Evolutionary conservation across 2,329 filamentous ascomycete genomes (phyloP), one percentile per base, ranked within the genome.

Genomic region (Pestalotiopsis sp.): DNA sequence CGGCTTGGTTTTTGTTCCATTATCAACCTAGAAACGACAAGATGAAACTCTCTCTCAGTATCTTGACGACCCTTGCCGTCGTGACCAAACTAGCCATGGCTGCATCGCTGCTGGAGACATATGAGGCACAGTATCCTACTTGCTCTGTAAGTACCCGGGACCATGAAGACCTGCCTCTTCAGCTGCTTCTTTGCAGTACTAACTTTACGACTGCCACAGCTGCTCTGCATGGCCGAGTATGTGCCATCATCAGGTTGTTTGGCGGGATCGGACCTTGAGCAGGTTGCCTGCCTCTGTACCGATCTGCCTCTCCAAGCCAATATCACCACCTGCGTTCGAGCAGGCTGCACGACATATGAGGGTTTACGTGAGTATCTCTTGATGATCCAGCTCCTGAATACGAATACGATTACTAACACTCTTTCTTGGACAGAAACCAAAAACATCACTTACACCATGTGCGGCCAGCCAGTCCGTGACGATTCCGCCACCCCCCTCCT

Each of bases 391-490:
- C 31, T 27, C 25, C 25, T 27, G 27, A 27, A 27, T 27, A 27
- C 27, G 27, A 27, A 27, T 27, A 27, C 27, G 27, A 27, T 5
- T 27, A 5, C 39, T 45, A 41, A 63, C 5, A 13, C 4, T 14
- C 11, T 39, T n/a, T 52, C 27, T 31, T 23, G 7, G 9, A 27
- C 49, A 70, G 68, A 66, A 65, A 58, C 67, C 25, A 70, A 72
- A 66, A 72, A 72, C 25, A 66, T 27, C 13, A 70, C 69, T 17
- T 25, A 67, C 56, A 70, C 59, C 20, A 66, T 70, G 64, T 72
- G 71, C 70, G 68, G 64, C 56, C 39, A 20, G 5, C 58, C 61
- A 9, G 41, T 66, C 13, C 69, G 71, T 3, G 68, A 72, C 41
- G 61, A 71, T n/a, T 63, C 38, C 13, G 20, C 41, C 13, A 68